phyloP scores from a whole-genome alignment of 2,329 filamentous ascomycete species.

The Fusarium sp. region DNA sequence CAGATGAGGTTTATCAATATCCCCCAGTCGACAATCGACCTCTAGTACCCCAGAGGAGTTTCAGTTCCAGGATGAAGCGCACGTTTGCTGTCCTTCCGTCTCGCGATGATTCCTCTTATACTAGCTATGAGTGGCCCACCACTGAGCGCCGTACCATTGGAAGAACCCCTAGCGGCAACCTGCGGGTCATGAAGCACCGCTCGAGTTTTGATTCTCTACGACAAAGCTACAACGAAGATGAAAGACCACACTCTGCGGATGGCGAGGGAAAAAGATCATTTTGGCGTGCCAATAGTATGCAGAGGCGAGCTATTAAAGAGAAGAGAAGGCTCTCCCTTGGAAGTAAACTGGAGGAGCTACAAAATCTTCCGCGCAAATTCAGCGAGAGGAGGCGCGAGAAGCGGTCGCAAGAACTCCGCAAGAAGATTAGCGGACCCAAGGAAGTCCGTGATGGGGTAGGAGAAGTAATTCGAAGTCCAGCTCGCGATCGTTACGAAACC shows the following conservation, averaged over 20 bases:
- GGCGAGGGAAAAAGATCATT: conserved; percentile 44
- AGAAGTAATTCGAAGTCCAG: conserved; percentile 63
- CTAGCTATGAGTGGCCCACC: conserved; percentile 51
- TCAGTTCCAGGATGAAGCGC: conserved; percentile 67
- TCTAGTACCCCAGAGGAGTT: conserved; percentile 58
- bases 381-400: conserved; percentile 71
- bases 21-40: conserved; percentile 64
- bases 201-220: conserved; percentile 61
- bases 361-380: conserved; percentile 66
- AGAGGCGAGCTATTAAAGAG: conserved; percentile 44
- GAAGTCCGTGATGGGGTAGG: conserved; percentile 70
- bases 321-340: conserved; percentile 57
- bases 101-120: conserved; percentile 53
- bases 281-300: conserved; percentile 51
- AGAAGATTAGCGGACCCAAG: conserved; percentile 70
- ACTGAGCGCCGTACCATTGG: conserved; percentile 69
- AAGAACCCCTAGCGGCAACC: conserved; percentile 69
- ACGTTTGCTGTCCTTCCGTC: conserved; percentile 72
- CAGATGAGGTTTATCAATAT: conserved; percentile 60
- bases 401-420: conserved; percentile 68
- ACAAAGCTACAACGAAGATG: conserved; percentile 39
- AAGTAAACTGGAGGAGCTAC: conserved; percentile 64
- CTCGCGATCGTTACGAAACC: conserved; percentile 35
- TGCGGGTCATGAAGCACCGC: conserved; percentile 69
- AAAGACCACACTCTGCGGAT: conserved; percentile 54